phyloP scores from a whole-genome alignment of 2,329 filamentous ascomycete genomes.

The Rutstroemia sp. region DNA sequence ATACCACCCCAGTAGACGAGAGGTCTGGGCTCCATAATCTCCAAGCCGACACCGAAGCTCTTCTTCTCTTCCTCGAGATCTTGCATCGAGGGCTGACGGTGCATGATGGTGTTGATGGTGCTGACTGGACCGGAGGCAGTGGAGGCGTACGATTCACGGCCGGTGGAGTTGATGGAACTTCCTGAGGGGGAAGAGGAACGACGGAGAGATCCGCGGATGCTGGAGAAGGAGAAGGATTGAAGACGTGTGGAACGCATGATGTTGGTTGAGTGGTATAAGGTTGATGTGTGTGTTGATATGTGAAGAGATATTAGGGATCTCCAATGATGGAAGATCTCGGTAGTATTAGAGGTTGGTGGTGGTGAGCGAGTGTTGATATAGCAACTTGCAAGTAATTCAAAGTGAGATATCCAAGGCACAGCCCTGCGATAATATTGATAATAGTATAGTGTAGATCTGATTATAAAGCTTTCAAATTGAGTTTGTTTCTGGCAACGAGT shows the following conservation, averaged over 20 bases:
- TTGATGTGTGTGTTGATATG: neutral
- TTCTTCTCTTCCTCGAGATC: constrained; percentile 50
- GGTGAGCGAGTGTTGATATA: neutral
- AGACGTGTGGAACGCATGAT: constrained; percentile 27
- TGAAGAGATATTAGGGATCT: neutral
- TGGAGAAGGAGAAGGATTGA: constrained; percentile 38
- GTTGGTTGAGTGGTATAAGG: neutral
- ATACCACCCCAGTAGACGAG: constrained; percentile 57
- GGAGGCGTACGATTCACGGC: constrained; percentile 35
- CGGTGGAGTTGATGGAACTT: constrained; percentile 24
- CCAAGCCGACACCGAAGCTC: constrained; percentile 45
- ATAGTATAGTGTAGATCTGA: neutral
- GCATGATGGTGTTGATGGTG: constrained; percentile 53
- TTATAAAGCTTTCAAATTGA: neutral
- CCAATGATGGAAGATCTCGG: neutral
- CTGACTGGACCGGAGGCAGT: constrained; percentile 34
- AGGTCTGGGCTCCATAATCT: constrained; percentile 53
- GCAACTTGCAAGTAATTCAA: neutral
- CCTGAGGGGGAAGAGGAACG: constrained; percentile 37
- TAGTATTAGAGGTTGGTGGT: neutral
- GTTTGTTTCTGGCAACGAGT: constrained; percentile 1
- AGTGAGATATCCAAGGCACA: constrained; percentile 1
- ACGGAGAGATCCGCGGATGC: constrained; percentile 46
- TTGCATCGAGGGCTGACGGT: constrained; percentile 49
- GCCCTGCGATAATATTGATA: neutral